Evolutionary conservation across 192 early-diverging fungal genomes (phyloP), one percentile per base, ranked within the genome.

Genomic region (Backusella luteola): DNA sequence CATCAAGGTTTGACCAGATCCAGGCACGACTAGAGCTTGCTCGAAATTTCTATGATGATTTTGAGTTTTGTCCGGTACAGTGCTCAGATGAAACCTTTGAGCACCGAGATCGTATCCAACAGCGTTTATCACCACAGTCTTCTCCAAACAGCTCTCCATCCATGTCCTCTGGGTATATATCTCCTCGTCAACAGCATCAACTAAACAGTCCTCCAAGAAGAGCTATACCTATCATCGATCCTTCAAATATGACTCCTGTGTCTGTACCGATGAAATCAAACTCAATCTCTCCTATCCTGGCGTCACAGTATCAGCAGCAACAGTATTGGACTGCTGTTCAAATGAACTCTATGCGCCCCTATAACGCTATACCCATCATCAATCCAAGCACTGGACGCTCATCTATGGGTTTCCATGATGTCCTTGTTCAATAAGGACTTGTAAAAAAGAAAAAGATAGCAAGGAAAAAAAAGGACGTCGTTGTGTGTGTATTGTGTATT

Each of bases 51-150:
- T 84, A 89, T 73, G 88, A 89, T 74, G 88, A 89, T 49, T 77
- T 84, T 53, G 88, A 89, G 69, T 89, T 87, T 83, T 89, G 88
- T 78, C 88, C 88, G 21, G 80, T 81, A 17, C 73, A 86, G 73
- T 84, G 84, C n/a, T 77, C 86, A 59, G 81, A 85, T 46, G 83
- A 89, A 82, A 85, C 86, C 87, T 17, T 49, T 56, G 75, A 76
- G 69, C 67, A 76, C 52, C 67, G 75, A 34, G 75, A 76, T 67
- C 67, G 75, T 56, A 70, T 76, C 41, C 75, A 76, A 15, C 75
- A 76, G 52, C 66, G 75, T 19, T 5, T 76, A 52, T 76, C 75
- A 17, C 75, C 75, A 15, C 75, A 76, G 34, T 76, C 67, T 15
- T 76, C 75, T 70, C 75, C 75, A 35, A 67, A 26, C 12, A 52